Base-by-base conservation (phyloP, 768 basidiomycete species). In the Gelatoporia subvermispora region DNA sequence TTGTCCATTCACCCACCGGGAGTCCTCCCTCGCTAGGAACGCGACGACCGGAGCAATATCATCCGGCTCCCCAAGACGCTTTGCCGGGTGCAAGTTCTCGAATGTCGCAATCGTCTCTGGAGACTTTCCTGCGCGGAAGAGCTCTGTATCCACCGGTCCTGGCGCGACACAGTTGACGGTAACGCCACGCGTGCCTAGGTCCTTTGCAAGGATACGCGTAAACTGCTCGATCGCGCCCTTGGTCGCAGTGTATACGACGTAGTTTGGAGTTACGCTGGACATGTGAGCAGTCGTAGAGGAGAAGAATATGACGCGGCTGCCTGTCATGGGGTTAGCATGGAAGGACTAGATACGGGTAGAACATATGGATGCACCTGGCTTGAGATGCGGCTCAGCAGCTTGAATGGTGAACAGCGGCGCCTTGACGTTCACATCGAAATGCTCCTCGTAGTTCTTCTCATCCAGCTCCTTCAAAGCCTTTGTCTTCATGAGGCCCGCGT, bases 141-240 rank as follows among this genome's bases (percentile, higher is more conserved):
- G 65, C 10, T 72, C 67, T 11, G 81, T 81, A 54, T 79, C 78
- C 25, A 74, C 72, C 2, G 79, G 76, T 0, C 79, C 78, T 4
- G 78, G 77, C 1, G 78, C 74, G 47, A 82, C 62, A 17, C 73
- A 74, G 65, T 82, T 82, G 35, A 80, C 79, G 0, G 77, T 81
- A 53, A 82, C 71, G 11, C 76, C 77, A 9, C 67, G 63, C 10
- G 63, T 53, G 3, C 77, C 79, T n/a, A 81, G 68, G 50, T 82
- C 79, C 51, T 82, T 80, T 4, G 80, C 74, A 15, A 83, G 72
- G 20, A 79, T 73, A 15, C 80, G 74, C 28, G 74, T 65, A 38
- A 81, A 66, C 52, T 82, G 81, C 58, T 82, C 80, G 45, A 82
- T 68, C 1, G 81, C 80, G 34, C 77, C 81, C 60, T 82, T 81